Conservation (phyloP, 495 filamentous ascomycete species). For the Aspergillus biplanus region DNA sequence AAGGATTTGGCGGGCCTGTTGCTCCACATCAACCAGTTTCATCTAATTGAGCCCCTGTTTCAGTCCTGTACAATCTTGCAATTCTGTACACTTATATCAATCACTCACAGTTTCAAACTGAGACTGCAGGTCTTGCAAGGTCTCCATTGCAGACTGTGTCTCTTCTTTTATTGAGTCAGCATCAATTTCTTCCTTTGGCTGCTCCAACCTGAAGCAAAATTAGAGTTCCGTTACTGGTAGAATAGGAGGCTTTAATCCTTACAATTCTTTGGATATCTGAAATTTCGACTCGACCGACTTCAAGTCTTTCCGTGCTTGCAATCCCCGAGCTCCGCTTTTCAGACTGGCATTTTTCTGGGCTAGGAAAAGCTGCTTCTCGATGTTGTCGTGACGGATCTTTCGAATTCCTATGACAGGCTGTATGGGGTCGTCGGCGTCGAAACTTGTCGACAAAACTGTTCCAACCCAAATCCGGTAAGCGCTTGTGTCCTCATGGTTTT, state of each 20-base stretch:
- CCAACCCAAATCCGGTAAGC: neutral
- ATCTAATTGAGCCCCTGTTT: constrained; percentile 30
- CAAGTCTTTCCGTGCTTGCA: constrained; percentile 72
- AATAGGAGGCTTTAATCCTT: constrained; percentile 22
- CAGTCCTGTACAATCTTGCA: no score
- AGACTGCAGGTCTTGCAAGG: constrained; percentile 64
- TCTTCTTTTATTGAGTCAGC: constrained; percentile 58
- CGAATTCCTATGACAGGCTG: constrained; percentile 63
- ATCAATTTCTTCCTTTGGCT: constrained; percentile 57
- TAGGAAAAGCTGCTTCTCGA: constrained; percentile 64
- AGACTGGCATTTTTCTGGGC: constrained; percentile 72
- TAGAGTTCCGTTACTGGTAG: constrained; percentile 8
- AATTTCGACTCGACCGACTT: constrained; percentile 65
- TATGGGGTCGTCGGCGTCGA: constrained; percentile 53
- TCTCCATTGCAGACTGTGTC: constrained; percentile 63
- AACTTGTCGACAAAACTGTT: constrained; percentile 47
- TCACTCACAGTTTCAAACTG: constrained; percentile 51
- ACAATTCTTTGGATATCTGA: constrained; percentile 57
- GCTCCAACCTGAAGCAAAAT: constrained; percentile 46
- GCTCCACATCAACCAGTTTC: constrained; percentile 52
- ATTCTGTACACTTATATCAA: constrained; percentile 4
- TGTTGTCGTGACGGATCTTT: constrained; percentile 59
- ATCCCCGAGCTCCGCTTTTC: constrained; percentile 71
- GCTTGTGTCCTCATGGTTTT: neutral
- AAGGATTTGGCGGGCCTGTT: constrained; percentile 65